Conservation (phyloP, 257 asterid genomes). For the Salvia hispanica region DNA sequence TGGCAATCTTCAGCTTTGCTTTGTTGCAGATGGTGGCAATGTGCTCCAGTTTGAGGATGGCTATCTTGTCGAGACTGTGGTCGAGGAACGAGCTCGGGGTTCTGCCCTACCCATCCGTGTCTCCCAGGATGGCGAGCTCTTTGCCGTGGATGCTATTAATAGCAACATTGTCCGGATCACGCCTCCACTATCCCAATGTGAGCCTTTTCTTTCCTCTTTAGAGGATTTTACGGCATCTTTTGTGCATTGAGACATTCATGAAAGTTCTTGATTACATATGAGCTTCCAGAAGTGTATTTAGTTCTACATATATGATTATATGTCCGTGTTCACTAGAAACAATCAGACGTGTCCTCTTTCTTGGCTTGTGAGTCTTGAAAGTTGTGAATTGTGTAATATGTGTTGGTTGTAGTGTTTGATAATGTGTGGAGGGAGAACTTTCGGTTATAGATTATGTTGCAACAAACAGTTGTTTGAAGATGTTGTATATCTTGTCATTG, state of each 20-base stretch:
- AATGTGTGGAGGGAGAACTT: not conserved
- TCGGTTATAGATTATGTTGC: not conserved
- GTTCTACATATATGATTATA: not conserved
- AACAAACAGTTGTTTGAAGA: not conserved
- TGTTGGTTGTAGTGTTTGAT: slow-evolving; percentile 20
- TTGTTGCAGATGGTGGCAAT: slow-evolving; percentile 68
- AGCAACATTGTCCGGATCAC: slow-evolving; percentile 86
- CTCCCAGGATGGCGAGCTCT: slow-evolving; percentile 91
- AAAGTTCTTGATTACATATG: slow-evolving; percentile 5
- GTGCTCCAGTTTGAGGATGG: slow-evolving; percentile 90
- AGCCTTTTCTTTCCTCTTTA: slow-evolving; percentile 33
- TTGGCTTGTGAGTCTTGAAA: not conserved
- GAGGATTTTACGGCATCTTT: not conserved
- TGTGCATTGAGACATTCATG: not conserved
- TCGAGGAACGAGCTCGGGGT: slow-evolving; percentile 82
- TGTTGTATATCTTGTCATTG: not conserved
- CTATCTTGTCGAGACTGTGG: slow-evolving; percentile 92
- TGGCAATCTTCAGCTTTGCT: slow-evolving; percentile 15
- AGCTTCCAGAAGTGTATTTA: not conserved
- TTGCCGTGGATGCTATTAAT: slow-evolving; percentile 87
- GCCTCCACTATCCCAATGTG: slow-evolving; percentile 92
- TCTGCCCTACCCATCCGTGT: slow-evolving; percentile 74
- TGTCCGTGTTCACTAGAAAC: not conserved
- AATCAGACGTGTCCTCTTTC: not conserved
- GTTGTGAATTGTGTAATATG: slow-evolving; percentile 16